phyloP scores from a whole-genome alignment of 192 early-diverging fungal species.

The Thamnidium elegans region DNA sequence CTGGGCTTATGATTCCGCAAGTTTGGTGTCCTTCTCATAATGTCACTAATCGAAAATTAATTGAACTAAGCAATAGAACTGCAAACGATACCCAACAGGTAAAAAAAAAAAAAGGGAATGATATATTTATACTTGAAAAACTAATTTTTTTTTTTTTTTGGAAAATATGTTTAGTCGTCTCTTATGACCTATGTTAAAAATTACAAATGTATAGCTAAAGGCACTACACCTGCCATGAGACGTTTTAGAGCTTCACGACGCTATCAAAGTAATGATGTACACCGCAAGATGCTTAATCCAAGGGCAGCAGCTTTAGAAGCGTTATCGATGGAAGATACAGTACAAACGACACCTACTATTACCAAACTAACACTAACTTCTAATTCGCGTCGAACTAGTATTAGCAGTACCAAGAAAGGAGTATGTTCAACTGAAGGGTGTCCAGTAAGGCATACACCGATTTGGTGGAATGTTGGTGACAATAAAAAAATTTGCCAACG shows the following conservation, averaged over 20 bases:
- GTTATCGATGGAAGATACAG: conserved; percentile 7
- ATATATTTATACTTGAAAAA: neutral
- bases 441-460: conserved; percentile 33
- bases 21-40: conserved; percentile 46
- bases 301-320: neutral
- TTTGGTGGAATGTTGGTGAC: conserved; percentile 40
- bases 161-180: conserved; percentile 11
- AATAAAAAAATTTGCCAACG: conserved; percentile 21
- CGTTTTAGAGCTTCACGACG: conserved; percentile 28
- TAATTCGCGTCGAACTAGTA: neutral
- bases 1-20: conserved; percentile 44
- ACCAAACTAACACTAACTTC: neutral
- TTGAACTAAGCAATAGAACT: neutral
- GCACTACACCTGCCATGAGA: conserved; percentile 42
- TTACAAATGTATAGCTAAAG: conserved; percentile 40
- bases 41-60: neutral
- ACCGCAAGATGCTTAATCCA: neutral
- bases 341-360: conserved; percentile 6
- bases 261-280: neutral
- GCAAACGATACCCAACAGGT: neutral
- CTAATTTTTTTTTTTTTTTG: neutral
- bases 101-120: neutral
- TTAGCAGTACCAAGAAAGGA: too few relatives aligned
- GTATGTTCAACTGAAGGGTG: conserved; percentile 23
- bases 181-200: conserved; percentile 33